Evolutionary conservation across 805 yeast genomes (phyloP).

Genomic region (Yamadazyma ubonensis): DNA sequence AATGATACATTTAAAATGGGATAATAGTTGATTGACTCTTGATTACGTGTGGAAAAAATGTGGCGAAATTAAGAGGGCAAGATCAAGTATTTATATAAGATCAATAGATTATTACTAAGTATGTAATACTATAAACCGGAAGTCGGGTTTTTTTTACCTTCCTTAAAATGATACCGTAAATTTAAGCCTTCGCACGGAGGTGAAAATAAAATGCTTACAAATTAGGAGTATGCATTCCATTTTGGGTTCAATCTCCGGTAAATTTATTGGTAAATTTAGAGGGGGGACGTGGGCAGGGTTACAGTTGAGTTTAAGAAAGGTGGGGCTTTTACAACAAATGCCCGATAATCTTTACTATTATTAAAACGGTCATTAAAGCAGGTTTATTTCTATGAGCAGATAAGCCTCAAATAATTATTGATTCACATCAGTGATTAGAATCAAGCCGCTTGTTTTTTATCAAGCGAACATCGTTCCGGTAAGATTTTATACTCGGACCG

Average conservation of each 20-base stretch:
- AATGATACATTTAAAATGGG: no score
- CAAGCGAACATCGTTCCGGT: no score
- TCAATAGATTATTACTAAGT: neutral
- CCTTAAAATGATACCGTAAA: neutral
- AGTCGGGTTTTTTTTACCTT: neutral
- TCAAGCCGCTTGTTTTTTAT: no score
- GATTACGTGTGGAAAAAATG: no score
- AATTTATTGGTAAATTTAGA: neutral
- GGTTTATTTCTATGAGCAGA: no score
- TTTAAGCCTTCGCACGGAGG: conserved; percentile 1
- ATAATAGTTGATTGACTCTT: no score
- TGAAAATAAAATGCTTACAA: conserved; percentile 3
- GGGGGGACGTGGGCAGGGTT: neutral
- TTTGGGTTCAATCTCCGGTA: conserved; percentile 4
- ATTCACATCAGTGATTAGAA: no score
- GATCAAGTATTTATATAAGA: neutral
- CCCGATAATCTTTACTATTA: neutral
- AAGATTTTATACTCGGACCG: no score
- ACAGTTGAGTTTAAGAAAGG: neutral
- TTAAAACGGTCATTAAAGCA: no score
- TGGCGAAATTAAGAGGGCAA: neutral
- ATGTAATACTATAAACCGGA: neutral
- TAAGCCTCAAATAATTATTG: no score
- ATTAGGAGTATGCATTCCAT: neutral
- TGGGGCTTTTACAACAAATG: neutral